Base-by-base conservation (phyloP, 441 rosid species). In the Breynia disticha region DNA sequence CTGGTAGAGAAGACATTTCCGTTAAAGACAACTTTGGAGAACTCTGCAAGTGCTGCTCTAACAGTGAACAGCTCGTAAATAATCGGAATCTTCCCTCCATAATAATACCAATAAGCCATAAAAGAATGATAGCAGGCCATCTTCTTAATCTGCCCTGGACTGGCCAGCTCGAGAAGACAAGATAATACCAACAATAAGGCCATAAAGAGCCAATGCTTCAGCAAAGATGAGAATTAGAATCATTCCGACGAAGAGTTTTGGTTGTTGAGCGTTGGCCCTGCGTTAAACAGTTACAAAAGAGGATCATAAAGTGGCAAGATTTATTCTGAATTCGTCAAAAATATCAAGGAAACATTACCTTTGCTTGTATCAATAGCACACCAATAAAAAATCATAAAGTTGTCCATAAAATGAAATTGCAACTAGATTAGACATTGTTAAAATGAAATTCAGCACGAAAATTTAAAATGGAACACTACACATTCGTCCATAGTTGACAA, bases 201-300 rank as follows among this genome's bases (percentile, higher is more conserved):
- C 90, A 28, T 80, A 80, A 17, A 83, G 78, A 28, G 86, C 86
- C 48, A 83, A 70, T 15, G 86, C 89, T 72, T 82, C 86, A 9
- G 89, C 89, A 56, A 82, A 82, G 61, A 82, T 82, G 59, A 82
- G 86, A 67, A 82, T 82, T 49, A 82, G 83, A 71, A 82, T 82
- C 90, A 82, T 82, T 46, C 90, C 90, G 8, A 82, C 90, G 17
- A 82, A 82, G 51, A 82, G 83, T 63, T 82, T 82, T 54, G 90
- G 90, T 70, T 82, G 90, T 54, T 80, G 84, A 10, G 90, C 90
- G 24, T 82, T 82, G 7, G 84, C 89, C 67, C 86, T 82, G n/a
- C n/a, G n/a, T n/a, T n/a, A n/a, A n/a, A n/a, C n/a, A n/a, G n/a
- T n/a, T n/a, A n/a, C n/a, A n/a, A n/a, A n/a, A n/a, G n/a, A n/a